Base-by-base conservation (phyloP, 179 eudicot species). In the Actinidia chinensis region DNA sequence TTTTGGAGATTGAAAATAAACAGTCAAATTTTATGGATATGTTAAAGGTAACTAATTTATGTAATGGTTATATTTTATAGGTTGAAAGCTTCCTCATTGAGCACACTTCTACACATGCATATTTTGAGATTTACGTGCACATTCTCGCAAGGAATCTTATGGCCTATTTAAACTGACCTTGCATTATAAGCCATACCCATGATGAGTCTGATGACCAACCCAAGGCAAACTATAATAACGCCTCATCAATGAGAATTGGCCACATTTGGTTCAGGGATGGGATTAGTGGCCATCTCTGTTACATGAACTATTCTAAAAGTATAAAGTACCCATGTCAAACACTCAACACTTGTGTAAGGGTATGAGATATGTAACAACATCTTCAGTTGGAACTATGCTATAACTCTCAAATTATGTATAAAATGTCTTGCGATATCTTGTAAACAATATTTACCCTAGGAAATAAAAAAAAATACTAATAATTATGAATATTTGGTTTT, bases 11-110 rank as follows among this genome's bases (percentile, higher is more conserved):
- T 75, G 96, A 90, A 82, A 89, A 79, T 83, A 92, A 86, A 78
- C 98, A 94, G 80, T 87, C 96, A 66, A 83, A 82, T 79, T 79
- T 94, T 77, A 85, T 90, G 91, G 93, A 92, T 83, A 46, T 94
- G 81, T 82, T 94, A 13, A 90, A 91, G 97, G 98, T 94, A 81
- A 68, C 69, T 87, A 33, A 46, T 47, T 76, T 42, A 1, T 23
- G 47, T 58, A 63, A 18, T 48, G 61, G 17, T 47, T 67, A 28
- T 28, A n/a, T n/a, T n/a, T 67, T 56, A 54, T 77, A n/a, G 43
- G 66, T 42, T 68, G 55, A 23, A 52, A 75, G 23, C 43, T 66
- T 76, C 50, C 5, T 77, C 6, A 43, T 71, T 60, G 23, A 59
- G 65, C 61, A 55, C 54, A 13, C 12, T 63, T 56, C 5, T 48